Base-by-base conservation (phyloP, 768 basidiomycete species). In the Podaxis carcinomalis region DNA sequence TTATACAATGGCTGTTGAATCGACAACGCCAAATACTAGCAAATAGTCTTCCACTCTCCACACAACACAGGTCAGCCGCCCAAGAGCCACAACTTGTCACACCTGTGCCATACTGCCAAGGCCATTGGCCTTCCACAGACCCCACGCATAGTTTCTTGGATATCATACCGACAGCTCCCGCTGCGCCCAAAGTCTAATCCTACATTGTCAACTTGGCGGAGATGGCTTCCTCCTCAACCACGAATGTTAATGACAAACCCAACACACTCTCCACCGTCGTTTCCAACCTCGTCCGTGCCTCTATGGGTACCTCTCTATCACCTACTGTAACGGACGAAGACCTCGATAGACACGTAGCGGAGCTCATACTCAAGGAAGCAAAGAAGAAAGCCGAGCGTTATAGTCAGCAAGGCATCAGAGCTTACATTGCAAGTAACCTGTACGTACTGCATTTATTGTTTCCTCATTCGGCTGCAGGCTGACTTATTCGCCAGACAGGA, bases 351-450 rank as follows among this genome's bases (percentile, higher is more conserved):
- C 92, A 93, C 68, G 93, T 99, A 28, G 93, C 93, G 1, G 90
- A 94, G 55, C 83, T 98, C 59, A 88, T 99, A 55, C 83, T 98
- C 42, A 87, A 84, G 65, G 97, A 98, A 73, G 96, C 97, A 1
- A 93, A 92, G 77, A 87, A 88, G 79, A 92, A 94, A 73, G 93
- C 93, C 36, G 86, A 90, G 67, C 80, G 76, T 60, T 98, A 94
- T 70, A 75, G 78, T 56, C 83, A 88, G 68, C 79, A 89, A 27
- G 95, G 95, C 1, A 80, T 96, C 51, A 77, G 85, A 7, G 94
- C 92, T 1, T 93, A 93, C 68, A 79, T 94, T 35, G 83, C 75
- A 10, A 76, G 80, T 37, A 78, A 78, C 61, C 58, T 75, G 88
- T 83, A 63, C 63, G 78, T 74, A 28, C 35, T 58, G 19, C 53